A percentile compares a stretch with the other conserved stretches of the same genome.
Conservation (phyloP, 2,329 filamentous ascomycete species). For the Saccharata proteae region DNA sequence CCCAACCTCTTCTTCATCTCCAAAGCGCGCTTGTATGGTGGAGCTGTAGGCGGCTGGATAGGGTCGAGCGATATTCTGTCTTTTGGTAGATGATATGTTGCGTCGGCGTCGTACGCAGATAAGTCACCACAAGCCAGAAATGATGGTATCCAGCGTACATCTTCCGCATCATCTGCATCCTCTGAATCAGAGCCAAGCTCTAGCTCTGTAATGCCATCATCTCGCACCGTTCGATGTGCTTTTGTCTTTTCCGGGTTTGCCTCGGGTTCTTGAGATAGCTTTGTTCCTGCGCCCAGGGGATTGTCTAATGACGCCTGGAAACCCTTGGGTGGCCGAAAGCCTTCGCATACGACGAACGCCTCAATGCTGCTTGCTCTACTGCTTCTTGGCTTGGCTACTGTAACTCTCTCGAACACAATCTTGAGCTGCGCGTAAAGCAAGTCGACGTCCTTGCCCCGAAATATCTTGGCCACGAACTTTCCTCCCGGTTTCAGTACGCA, state of each 20-base stretch:
- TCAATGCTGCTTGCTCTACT: slow-evolving; percentile 95
- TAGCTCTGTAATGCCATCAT: slow-evolving; percentile 37
- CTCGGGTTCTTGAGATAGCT: slow-evolving; percentile 41
- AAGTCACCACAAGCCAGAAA: slow-evolving; percentile 97
- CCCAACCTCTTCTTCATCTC: slow-evolving; percentile 68
- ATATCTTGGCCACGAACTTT: slow-evolving; percentile 97
- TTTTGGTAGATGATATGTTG: slow-evolving; percentile 79
- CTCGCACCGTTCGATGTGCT: slow-evolving; percentile 21
- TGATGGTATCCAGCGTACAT: slow-evolving; percentile 73
- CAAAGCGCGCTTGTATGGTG: slow-evolving; percentile 83
- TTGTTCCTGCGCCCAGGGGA: slow-evolving; percentile 54
- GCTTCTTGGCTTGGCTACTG: slow-evolving; percentile 86
- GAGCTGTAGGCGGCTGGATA: slow-evolving; percentile 88
- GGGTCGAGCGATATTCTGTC: slow-evolving; percentile 81
- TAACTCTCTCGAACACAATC: slow-evolving; percentile 75
- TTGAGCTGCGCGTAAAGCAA: slow-evolving; percentile 88
- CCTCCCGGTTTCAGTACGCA: slow-evolving; percentile 87
- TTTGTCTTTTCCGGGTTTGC: slow-evolving; percentile 14
- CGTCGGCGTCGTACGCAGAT: slow-evolving; percentile 89
- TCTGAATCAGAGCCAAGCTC: slow-evolving; percentile 34
- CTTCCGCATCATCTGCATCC: slow-evolving; percentile 27
- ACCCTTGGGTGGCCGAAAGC: slow-evolving; percentile 67
- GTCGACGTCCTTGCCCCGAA: slow-evolving; percentile 89
- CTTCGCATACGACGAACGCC: slow-evolving; percentile 89
- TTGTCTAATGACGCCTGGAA: slow-evolving; percentile 66